These are phyloP conservation scores for Mollisiaceae sp. DNA, from an alignment of 2,329 filamentous ascomycete species.

Conservation along the genomic window DNA sequence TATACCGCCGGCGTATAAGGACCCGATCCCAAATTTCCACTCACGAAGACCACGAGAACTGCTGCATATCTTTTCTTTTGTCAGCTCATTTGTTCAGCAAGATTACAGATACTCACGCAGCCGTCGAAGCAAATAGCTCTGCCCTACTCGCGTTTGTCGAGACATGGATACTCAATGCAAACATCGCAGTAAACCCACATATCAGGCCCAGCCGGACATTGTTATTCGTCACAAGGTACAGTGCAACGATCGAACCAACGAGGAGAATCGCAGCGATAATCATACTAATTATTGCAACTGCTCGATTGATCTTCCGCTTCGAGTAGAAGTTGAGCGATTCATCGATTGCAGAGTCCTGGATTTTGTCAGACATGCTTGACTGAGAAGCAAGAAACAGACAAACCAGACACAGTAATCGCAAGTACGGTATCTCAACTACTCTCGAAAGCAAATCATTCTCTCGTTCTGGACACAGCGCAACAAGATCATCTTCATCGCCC, in stretches of 20 bases:
- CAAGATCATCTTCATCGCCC: conserved; percentile 31
- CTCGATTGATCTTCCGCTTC: conserved; percentile 1
- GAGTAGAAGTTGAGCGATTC: background rate
- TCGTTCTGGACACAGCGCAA: conserved; percentile 28
- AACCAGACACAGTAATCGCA: conserved; percentile 13
- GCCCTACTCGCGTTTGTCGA: conserved; percentile 23
- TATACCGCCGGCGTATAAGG: background rate
- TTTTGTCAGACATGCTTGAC: background rate
- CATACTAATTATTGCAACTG: conserved; percentile 18
- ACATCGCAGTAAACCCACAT: conserved; percentile 19
- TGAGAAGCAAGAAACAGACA: background rate
- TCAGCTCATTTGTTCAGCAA: background rate
- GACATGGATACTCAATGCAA: conserved; percentile 18
- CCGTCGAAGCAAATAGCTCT: conserved; percentile 27
- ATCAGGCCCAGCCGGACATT: conserved; percentile 16
- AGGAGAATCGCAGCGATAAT: conserved; percentile 22
- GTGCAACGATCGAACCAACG: conserved; percentile 21
- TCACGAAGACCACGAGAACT: conserved; percentile 1
- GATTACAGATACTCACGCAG: conserved; percentile 21
- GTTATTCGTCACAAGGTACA: conserved; percentile 20
- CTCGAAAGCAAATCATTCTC: conserved; percentile 36
- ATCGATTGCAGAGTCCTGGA: background rate
- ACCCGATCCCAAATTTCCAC: background rate
- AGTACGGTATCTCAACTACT: conserved; percentile 29
- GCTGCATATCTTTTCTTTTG: background rate